Conservation (phyloP, 2,329 filamentous ascomycete species). For the Talaromyces sp. region DNA sequence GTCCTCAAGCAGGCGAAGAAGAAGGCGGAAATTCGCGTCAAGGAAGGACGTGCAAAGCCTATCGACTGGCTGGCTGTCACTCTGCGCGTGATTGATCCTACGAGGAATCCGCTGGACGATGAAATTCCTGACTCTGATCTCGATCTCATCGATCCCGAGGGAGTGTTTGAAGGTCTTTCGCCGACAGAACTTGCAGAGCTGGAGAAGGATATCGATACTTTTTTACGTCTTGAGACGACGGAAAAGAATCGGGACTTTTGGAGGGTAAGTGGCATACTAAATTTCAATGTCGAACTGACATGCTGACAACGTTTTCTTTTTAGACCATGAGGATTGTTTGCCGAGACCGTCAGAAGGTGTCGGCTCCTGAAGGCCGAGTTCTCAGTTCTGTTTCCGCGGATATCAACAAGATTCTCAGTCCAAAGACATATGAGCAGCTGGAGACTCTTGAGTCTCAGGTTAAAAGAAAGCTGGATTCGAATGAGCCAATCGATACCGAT, state of each 20-base stretch:
- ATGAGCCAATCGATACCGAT: constrained; percentile 91
- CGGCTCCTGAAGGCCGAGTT: constrained; percentile 64
- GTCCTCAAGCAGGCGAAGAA: constrained; percentile 96
- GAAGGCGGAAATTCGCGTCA: constrained; percentile 91
- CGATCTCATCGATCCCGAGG: constrained; percentile 72
- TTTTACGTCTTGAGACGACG: constrained; percentile 75
- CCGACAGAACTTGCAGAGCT: constrained; percentile 67
- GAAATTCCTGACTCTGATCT: constrained; percentile 74
- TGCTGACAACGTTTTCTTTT: constrained; percentile 13
- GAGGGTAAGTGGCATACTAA: constrained; percentile 47
- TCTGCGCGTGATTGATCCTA: constrained; percentile 79
- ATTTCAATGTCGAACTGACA: not conserved
- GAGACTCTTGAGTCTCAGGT: constrained; percentile 84
- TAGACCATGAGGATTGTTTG: constrained; percentile 80
- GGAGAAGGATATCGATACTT: constrained; percentile 75
- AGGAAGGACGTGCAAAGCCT: constrained; percentile 82
- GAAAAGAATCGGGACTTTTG: constrained; percentile 79
- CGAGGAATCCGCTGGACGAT: constrained; percentile 74
- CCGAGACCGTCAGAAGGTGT: constrained; percentile 66
- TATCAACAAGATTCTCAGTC: constrained; percentile 78
- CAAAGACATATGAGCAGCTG: constrained; percentile 84
- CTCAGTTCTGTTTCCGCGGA: constrained; percentile 79
- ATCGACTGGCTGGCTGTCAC: constrained; percentile 94
- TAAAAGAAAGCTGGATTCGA: constrained; percentile 74
- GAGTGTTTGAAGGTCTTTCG: constrained; percentile 70